These are phyloP conservation scores for Tremellales sp. DNA, from an alignment of 1,284 basidiomycete species.

Conservation along the genomic window DNA sequence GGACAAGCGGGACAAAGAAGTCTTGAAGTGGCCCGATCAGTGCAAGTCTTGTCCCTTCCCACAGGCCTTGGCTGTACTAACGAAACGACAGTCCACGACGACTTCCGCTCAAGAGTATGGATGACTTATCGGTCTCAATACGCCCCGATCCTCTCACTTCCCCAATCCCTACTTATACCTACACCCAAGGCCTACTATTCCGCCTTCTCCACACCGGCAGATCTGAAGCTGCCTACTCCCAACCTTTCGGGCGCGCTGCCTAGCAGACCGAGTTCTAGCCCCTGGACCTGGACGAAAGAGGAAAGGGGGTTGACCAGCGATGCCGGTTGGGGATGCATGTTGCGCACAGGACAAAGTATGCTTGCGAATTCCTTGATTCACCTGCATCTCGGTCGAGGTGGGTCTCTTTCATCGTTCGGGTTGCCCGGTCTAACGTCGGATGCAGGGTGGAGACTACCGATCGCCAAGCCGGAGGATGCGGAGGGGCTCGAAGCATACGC, in stretches of 20 bases:
- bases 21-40: conserved; percentile 43
- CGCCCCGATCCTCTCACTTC: conserved; percentile 65
- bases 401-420: conserved; percentile 40
- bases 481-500: conserved; percentile 41
- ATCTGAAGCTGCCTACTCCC: conserved; percentile 31
- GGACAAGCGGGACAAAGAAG: conserved; percentile 36
- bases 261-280: conserved; percentile 13
- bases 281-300: conserved; percentile 47
- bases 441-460: conserved; percentile 71
- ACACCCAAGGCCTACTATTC: conserved; percentile 50
- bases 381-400: conserved; percentile 80
- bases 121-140: conserved; percentile 90
- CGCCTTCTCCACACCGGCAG: conserved; percentile 53
- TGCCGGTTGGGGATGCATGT: conserved; percentile 97
- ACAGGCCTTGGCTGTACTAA: neutral
- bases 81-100: conserved; percentile 67
- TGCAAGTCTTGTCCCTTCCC: conserved; percentile 30
- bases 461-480: conserved; percentile 21
- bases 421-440: too few species aligned
- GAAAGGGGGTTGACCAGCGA: conserved; percentile 87
- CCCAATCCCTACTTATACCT: conserved; percentile 34
- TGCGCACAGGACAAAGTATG: conserved; percentile 88
- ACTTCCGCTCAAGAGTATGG: conserved; percentile 84
- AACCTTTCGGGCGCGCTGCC: conserved; percentile 3
- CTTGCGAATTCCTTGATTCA: conserved; percentile 83